Evolutionary conservation across 2,329 filamentous ascomycete genomes (phyloP).

Genomic region (Periconia digitata): DNA sequence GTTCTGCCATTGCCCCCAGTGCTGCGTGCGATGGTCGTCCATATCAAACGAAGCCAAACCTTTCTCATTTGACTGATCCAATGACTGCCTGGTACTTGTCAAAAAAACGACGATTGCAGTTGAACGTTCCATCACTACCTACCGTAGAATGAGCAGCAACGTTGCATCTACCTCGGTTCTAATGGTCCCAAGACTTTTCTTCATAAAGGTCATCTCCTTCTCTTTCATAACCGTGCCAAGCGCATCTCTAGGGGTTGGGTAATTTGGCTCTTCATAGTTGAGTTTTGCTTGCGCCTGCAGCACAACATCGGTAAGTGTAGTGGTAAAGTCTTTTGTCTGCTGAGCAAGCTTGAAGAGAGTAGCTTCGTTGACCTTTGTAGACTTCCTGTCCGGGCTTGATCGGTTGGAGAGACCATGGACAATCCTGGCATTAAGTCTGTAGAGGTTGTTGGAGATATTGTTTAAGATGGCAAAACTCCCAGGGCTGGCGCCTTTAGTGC

Average conservation of each 20-base stretch:
- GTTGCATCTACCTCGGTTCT: slow-evolving; percentile 27
- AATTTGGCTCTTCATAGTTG: slow-evolving; percentile 21
- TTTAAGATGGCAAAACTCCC: slow-evolving; percentile 26
- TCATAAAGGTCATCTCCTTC: slow-evolving; percentile 25
- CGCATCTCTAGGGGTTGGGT: slow-evolving; percentile 25
- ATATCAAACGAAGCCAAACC: slow-evolving; percentile 25
- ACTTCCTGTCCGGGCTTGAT: slow-evolving; percentile 18
- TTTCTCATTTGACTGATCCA: slow-evolving; percentile 32
- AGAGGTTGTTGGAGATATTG: slow-evolving; percentile 23
- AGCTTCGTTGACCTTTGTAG: slow-evolving; percentile 26
- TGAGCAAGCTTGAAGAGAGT: slow-evolving; percentile 26
- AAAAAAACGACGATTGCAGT: background rate
- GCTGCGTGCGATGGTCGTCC: slow-evolving; percentile 16
- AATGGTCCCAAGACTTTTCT: slow-evolving; percentile 26
- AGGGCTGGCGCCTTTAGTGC: slow-evolving; percentile 14
- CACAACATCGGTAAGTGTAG: slow-evolving; percentile 22
- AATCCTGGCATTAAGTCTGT: slow-evolving; percentile 22
- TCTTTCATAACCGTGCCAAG: slow-evolving; percentile 38
- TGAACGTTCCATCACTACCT: background rate
- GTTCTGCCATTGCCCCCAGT: slow-evolving; percentile 32
- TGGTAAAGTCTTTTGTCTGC: slow-evolving; percentile 19
- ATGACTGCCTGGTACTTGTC: slow-evolving; percentile 18
- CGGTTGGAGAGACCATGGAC: slow-evolving; percentile 21
- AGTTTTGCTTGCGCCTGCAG: slow-evolving; percentile 22
- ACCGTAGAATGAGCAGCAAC: slow-evolving; percentile 28